Evolutionary conservation across 78 protist genomes (phyloP), one percentile per base, ranked within the genome.

Genomic region (Dictyostelium firmibasis): DNA sequence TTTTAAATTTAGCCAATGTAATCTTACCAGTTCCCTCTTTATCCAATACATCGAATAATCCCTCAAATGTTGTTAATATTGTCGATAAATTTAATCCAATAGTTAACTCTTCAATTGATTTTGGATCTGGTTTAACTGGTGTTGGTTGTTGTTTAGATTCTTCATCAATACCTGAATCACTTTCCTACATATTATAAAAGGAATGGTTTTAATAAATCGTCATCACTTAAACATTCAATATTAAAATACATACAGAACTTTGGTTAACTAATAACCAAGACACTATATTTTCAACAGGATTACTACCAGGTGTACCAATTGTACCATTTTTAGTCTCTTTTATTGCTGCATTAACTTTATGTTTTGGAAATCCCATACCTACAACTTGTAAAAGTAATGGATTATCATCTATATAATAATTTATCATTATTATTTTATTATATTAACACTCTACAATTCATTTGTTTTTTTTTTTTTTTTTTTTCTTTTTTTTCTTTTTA

Each of bases 321-420:
- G 86, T 69, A 18, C 86, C 86, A 81, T 89, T 89, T 23, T 35
- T 83, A 9, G 94, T 89, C 47, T 67, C 94, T 50, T 78, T 89
- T 5, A 81, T 4, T 43, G 94, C 94, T 81, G 47, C 36, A 47
- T 67, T 60, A 9, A 81, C 94, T 50, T 81, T 89, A 43, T 33
- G 43, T 69, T 81, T 89, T 29, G 88, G 67, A 25, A 89, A 89
- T 27, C 94, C 94, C 94, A 89, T 81, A 47, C 27, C 87, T 13
- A 77, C 41, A 14, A 89, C 35, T 43, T 89, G 94, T n/a, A 9
- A 5, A 23, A 89, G 27, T 0, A 81, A 23, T 81, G 94, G 94
- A 33, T 89, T 67, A 14, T 89, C 94, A 25, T 50, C 67, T 70
- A 16, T 7, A 3, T 1, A n/a, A 36, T 36, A 36, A 14, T 13